A percentile compares a stretch with the other conserved stretches of the same genome.
These are phyloP conservation scores for Colletotrichum gloeosporioides DNA, from an alignment of 2,329 filamentous ascomycete genomes.

Conservation along the genomic window DNA sequence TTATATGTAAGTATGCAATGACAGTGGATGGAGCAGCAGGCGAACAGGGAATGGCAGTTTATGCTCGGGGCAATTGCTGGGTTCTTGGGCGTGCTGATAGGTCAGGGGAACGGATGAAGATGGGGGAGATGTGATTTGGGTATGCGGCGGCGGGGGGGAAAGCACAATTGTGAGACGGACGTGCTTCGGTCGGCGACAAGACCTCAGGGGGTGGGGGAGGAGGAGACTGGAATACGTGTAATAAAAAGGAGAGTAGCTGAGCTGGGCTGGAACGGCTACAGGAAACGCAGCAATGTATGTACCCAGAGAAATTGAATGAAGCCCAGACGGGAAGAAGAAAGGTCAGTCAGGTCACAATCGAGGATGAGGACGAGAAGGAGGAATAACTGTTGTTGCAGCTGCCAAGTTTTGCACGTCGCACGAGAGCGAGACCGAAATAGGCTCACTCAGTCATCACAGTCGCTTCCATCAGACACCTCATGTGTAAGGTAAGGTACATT, in stretches of 20 bases:
- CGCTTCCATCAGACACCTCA: neutral
- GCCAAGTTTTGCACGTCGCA: constrained; percentile 10
- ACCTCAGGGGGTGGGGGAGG: neutral
- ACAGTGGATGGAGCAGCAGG: constrained; percentile 4
- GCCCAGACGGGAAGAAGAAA: neutral
- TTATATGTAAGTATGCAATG: constrained; percentile 9
- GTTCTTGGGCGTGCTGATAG: constrained; percentile 5
- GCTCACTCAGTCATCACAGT: neutral
- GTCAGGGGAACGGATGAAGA: neutral
- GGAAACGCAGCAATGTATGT: neutral
- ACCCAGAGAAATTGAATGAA: neutral
- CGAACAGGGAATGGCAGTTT: constrained; percentile 9
- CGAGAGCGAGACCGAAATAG: constrained; percentile 4
- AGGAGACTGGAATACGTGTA: neutral
- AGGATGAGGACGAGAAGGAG: neutral
- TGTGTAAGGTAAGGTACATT: neutral
- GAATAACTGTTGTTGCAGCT: neutral
- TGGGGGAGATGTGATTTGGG: neutral
- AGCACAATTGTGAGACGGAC: neutral
- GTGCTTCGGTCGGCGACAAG: constrained; percentile 7
- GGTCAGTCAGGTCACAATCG: neutral
- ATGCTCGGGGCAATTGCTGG: constrained; percentile 7
- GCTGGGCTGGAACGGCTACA: neutral
- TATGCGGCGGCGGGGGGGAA: neutral
- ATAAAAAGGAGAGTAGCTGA: neutral